Conservation (phyloP, 2,329 filamentous ascomycete genomes). For the Chaetothyriales sp. region DNA sequence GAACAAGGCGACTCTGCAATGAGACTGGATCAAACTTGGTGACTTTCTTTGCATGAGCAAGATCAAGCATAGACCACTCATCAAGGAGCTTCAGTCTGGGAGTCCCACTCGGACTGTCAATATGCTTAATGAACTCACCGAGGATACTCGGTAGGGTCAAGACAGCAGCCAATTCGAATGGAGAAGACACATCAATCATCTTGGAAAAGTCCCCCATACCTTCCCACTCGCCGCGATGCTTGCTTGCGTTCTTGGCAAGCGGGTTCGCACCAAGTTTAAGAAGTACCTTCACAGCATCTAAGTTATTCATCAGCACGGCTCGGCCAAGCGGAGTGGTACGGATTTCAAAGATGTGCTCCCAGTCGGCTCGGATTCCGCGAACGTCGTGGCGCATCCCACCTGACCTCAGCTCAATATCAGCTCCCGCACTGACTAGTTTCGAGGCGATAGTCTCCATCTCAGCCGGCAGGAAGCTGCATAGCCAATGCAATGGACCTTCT, state of each 20-base stretch:
- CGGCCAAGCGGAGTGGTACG: slow-evolving; percentile 1
- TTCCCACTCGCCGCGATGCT: background rate
- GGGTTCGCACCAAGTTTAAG: slow-evolving; percentile 2
- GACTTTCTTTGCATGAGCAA: slow-evolving; percentile 1
- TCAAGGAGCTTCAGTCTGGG: slow-evolving; percentile 1
- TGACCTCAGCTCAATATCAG: background rate
- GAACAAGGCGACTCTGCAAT: slow-evolving; percentile 3
- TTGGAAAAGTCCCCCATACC: background rate
- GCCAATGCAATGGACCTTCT: slow-evolving; percentile 4
- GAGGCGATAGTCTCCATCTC: slow-evolving; percentile 1
- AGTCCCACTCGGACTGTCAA: background rate
- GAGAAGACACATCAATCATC: slow-evolving; percentile 1
- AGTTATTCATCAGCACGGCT: slow-evolving; percentile 3
- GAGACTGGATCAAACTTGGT: slow-evolving; percentile 1
- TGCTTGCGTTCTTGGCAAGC: slow-evolving; percentile 1
- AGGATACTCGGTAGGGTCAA: slow-evolving; percentile 1
- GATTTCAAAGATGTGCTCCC: slow-evolving; percentile 3
- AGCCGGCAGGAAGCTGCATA: background rate
- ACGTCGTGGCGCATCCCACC: slow-evolving; percentile 2
- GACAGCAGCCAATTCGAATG: slow-evolving; percentile 2
- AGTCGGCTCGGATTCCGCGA: slow-evolving; percentile 1
- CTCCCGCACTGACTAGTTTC: background rate
- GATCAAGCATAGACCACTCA: slow-evolving; percentile 3
- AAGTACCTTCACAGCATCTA: slow-evolving; percentile 4
- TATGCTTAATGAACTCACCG: background rate